A percentile compares a stretch with the other conserved stretches of the same genome.
Conservation (phyloP, 2,329 filamentous ascomycete genomes). For the Trichoderma arundinaceum region DNA sequence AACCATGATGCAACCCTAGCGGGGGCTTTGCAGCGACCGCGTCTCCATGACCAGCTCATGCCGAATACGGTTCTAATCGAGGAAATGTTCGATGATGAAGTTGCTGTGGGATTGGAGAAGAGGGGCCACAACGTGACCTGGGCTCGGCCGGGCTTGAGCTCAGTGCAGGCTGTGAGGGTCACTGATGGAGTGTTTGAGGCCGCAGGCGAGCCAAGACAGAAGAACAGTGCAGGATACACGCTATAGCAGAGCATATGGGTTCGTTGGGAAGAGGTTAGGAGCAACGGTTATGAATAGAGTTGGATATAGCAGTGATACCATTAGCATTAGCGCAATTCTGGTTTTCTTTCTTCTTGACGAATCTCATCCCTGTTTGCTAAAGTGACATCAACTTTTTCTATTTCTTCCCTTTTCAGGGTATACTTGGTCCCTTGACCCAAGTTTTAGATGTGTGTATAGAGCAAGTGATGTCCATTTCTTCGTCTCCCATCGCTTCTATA, state of each 20-base stretch:
- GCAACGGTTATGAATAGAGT: constrained; percentile 1
- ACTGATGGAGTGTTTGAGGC: constrained; percentile 76
- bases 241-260: constrained; percentile 38
- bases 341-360: not conserved
- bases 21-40: constrained; percentile 67
- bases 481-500: not conserved
- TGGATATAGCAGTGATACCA: constrained; percentile 22
- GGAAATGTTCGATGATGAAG: constrained; percentile 67
- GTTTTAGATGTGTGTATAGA: not conserved
- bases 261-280: not conserved
- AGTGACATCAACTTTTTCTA: not conserved
- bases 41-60: constrained; percentile 82
- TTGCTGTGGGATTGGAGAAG: constrained; percentile 65
- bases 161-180: constrained; percentile 71
- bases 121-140: constrained; percentile 75
- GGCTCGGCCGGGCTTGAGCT: constrained; percentile 66
- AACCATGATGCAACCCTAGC: constrained; percentile 64
- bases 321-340: constrained; percentile 9
- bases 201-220: constrained; percentile 75
- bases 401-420: too few relatives aligned
- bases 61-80: constrained; percentile 74
- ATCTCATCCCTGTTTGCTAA: not conserved
- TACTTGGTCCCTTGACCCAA: not conserved
- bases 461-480: not conserved
- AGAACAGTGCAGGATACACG: constrained; percentile 69